phyloP scores from a whole-genome alignment of 352 stramenopile genomes.

The Phytopythium aichiense region DNA sequence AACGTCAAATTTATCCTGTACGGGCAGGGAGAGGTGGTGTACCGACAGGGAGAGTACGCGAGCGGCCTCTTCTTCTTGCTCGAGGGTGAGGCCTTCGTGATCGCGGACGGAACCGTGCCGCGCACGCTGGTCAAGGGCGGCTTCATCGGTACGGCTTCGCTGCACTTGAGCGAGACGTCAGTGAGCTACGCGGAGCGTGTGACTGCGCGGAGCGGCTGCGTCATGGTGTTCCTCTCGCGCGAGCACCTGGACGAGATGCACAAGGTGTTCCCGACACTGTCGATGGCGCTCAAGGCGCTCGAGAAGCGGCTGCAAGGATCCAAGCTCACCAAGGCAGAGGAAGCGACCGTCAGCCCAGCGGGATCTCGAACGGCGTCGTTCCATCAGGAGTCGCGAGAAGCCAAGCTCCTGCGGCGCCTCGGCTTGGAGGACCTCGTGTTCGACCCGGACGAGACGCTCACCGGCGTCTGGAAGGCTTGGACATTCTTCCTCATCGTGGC shows the following conservation, averaged over 20 bases:
- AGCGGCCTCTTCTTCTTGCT: constrained; percentile 57
- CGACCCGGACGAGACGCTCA: constrained; percentile 30
- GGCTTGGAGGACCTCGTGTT: constrained; percentile 34
- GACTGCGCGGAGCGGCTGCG: constrained; percentile 51
- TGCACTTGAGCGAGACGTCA: constrained; percentile 45
- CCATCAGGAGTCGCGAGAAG: constrained; percentile 22
- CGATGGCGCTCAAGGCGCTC: constrained; percentile 54
- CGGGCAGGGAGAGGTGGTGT: constrained; percentile 62
- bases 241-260: constrained; percentile 57
- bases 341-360: constrained; percentile 6
- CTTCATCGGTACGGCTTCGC: constrained; percentile 46
- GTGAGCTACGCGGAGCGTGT: constrained; percentile 57
- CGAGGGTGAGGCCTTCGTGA: constrained; percentile 49
- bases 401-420: constrained; percentile 22
- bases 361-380: neutral
- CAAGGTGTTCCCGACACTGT: constrained; percentile 52
- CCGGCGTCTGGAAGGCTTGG: constrained; percentile 24
- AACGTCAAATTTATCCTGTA: constrained; percentile 52
- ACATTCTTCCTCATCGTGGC: constrained; percentile 24
- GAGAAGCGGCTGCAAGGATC: constrained; percentile 45
- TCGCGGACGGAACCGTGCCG: constrained; percentile 25
- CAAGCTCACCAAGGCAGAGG: constrained; percentile 35
- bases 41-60: constrained; percentile 53
- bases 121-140: constrained; percentile 34
- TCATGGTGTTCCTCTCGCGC: constrained; percentile 49